These are phyloP conservation scores for Scortechinia acanthostroma DNA, from an alignment of 2,329 filamentous ascomycete species.

Conservation along the genomic window DNA sequence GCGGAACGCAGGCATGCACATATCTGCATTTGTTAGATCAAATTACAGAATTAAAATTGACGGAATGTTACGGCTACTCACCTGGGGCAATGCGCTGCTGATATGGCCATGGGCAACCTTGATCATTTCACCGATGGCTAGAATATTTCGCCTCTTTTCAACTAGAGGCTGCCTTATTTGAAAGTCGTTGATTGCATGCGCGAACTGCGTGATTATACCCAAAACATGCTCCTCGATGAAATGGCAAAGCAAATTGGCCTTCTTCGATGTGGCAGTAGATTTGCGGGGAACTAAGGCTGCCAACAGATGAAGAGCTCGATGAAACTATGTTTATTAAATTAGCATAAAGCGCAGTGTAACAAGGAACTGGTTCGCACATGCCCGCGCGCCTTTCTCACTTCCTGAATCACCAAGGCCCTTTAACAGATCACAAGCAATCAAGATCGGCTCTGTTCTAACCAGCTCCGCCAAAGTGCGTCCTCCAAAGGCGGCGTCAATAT, in stretches of 20 bases:
- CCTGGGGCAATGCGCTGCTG: slow-evolving; percentile 54
- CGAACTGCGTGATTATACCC: slow-evolving; percentile 61
- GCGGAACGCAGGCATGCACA: slow-evolving; percentile 60
- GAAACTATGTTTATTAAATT: slow-evolving; percentile 5
- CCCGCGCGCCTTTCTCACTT: slow-evolving; percentile 15
- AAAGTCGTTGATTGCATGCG: slow-evolving; percentile 44
- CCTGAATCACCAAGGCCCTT: slow-evolving; percentile 47
- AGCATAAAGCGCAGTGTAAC: neutral
- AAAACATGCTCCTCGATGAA: slow-evolving; percentile 61
- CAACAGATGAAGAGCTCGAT: slow-evolving; percentile 8
- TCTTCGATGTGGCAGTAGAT: slow-evolving; percentile 25
- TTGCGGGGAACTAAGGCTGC: slow-evolving; percentile 5
- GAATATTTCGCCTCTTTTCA: slow-evolving; percentile 54
- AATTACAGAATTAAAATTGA: no score
- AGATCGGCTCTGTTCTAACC: slow-evolving; percentile 48
- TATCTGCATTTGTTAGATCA: slow-evolving; percentile 32
- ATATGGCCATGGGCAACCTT: slow-evolving; percentile 46
- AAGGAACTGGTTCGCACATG: neutral
- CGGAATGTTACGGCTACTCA: slow-evolving; percentile 18
- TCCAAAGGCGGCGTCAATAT: slow-evolving; percentile 44
- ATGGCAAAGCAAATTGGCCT: slow-evolving; percentile 34
- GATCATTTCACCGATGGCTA: slow-evolving; percentile 58
- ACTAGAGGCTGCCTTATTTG: slow-evolving; percentile 37
- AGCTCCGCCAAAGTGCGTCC: slow-evolving; percentile 44
- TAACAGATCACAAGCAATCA: slow-evolving; percentile 54